Evolutionary conservation across 139 green algal species (phyloP), one percentile per base, ranked within the genome.

Genomic region (Pseudopediastrum boryanum): DNA sequence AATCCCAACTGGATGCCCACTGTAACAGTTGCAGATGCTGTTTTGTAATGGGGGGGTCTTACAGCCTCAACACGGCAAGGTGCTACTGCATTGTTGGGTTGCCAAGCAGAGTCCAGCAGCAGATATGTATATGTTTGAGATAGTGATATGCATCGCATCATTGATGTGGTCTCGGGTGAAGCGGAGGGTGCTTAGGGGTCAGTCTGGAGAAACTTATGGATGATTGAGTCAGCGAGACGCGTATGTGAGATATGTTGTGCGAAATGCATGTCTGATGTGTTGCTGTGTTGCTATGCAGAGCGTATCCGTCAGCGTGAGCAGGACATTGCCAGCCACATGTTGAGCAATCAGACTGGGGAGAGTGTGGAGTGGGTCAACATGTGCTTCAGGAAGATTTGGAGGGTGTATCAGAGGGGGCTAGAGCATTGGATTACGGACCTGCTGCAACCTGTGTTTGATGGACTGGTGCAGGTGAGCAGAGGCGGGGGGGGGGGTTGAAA

Each of bases 291-390:
- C 13, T 64, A 9, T 27, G 33, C n/a, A 12, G 33, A 27, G 7
- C 29, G 35, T n/a, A 16, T 5, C 21, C 27, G 9, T 12, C 68
- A 5, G 10, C 48, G 68, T 46, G 76, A 76, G 38, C 64, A 51
- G 19, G 76, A 56, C 8, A 43, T 69, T 9, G 38, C 51, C 29
- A 50, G 48, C 1, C 61, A 43, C 13, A 42, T 70, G 3, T 41
- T 82, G 19, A 29, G 48, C 23, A 76, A 78, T 31, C 67, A 71
- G 2, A 41, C 29, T 36, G 93, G 88, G 12, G 95, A 98, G 85
- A 79, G 82, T 23, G 92, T 98, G 56, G 95, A 98, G 83, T 98
- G 95, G 95, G 87, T 98, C 50, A 98, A 98, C 87, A 98, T 98
- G 95, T 97, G 93, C 80, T 93, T 90, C 80, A 84, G 93, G 31